Conservation (phyloP, 176 grass and related monocot genomes). For the Puya raimondii region DNA sequence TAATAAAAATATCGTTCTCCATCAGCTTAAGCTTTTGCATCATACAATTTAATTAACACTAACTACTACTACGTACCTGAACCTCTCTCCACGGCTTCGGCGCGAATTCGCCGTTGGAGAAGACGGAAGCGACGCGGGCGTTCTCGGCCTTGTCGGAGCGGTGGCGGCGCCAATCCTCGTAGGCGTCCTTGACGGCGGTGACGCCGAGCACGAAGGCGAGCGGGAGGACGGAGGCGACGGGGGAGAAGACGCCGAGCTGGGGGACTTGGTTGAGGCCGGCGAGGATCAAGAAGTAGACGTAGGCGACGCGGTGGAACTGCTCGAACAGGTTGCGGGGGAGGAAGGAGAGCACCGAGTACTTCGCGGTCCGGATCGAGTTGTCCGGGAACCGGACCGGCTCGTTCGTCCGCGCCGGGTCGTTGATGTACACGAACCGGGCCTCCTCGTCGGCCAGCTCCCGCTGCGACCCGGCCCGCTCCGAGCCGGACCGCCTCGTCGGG, state of each 20-base stretch:
- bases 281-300: constrained; percentile 80
- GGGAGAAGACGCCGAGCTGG: constrained; percentile 61
- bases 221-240: constrained; percentile 42
- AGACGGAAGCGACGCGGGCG: constrained; percentile 29
- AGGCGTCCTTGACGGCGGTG: constrained; percentile 79
- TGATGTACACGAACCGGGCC: constrained; percentile 86
- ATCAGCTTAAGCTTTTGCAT: too few relatives aligned
- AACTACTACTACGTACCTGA: too few relatives aligned
- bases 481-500: constrained; percentile 36
- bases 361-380: constrained; percentile 65
- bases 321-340: constrained; percentile 90
- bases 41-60: too few relatives aligned
- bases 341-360: constrained; percentile 80
- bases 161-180: constrained; percentile 95
- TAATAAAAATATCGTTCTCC: too few relatives aligned
- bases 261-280: constrained; percentile 61
- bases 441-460: constrained; percentile 76
- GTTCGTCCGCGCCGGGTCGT: constrained; percentile 53
- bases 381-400: constrained; percentile 26
- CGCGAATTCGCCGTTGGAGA: constrained; percentile 38
- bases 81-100: constrained; percentile 67
- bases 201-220: constrained; percentile 78
- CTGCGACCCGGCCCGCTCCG: constrained; percentile 60
- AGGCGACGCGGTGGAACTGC: constrained; percentile 86
- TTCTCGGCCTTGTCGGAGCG: constrained; percentile 78